Evolutionary conservation across 192 early-diverging fungal species (phyloP).

Genomic region (Entophlyctis luteolus): DNA sequence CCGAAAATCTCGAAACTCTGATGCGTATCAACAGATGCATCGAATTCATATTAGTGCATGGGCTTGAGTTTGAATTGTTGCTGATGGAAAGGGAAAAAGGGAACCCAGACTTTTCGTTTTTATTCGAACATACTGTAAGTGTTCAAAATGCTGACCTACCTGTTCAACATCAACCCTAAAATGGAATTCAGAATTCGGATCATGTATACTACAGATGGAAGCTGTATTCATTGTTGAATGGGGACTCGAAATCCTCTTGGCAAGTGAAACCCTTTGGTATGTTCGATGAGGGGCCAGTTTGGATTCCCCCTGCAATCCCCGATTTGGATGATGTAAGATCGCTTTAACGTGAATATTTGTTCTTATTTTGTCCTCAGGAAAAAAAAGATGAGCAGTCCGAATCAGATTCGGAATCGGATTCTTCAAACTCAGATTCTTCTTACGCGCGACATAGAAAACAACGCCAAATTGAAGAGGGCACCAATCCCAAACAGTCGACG

Average conservation of each 20-base stretch:
- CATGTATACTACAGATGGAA: constrained; percentile 92
- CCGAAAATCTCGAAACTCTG: constrained; percentile 49
- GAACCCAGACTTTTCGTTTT: constrained; percentile 69
- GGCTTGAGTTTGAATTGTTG: constrained; percentile 68
- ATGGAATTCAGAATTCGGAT: constrained; percentile 54
- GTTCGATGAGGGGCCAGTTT: constrained; percentile 74
- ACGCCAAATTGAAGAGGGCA: not conserved
- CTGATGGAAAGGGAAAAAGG: constrained; percentile 60
- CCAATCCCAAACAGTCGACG: not conserved
- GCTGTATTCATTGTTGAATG: constrained; percentile 81
- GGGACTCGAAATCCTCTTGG: constrained; percentile 73
- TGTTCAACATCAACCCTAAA: not conserved
- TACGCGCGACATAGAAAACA: constrained; percentile 1
- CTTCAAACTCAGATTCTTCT: constrained; percentile 44
- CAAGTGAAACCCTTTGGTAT: constrained; percentile 77
- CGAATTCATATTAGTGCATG: constrained; percentile 72
- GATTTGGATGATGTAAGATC: constrained; percentile 61
- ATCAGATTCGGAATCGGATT: constrained; percentile 21
- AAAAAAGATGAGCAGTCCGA: not conserved
- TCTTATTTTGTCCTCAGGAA: not conserved
- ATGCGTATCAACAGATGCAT: constrained; percentile 79
- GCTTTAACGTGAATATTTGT: not conserved
- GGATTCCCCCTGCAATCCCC: constrained; percentile 77
- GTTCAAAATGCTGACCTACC: not conserved
- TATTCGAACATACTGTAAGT: constrained; percentile 66